Conservation (phyloP, 1,284 basidiomycete genomes). For the Erythrobasidium hasegawianum region DNA sequence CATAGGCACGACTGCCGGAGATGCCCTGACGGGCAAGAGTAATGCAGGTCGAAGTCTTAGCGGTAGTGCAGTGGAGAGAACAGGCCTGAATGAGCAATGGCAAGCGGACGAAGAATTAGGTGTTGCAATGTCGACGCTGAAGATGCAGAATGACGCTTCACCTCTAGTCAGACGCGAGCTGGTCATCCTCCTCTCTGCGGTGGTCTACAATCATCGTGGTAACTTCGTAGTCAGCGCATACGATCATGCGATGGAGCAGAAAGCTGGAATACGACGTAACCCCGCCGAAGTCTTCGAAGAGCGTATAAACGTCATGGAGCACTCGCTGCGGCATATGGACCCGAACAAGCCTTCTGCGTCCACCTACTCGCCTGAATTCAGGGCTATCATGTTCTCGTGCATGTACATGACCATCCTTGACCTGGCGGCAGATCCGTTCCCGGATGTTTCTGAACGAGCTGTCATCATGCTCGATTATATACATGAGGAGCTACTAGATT, state of each 20-base stretch:
- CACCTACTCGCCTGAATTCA: slow-evolving; percentile 40
- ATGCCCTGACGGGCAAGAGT: slow-evolving; percentile 53
- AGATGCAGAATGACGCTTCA: slow-evolving; percentile 64
- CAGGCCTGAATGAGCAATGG: slow-evolving; percentile 68
- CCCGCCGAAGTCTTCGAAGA: slow-evolving; percentile 57
- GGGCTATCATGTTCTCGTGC: slow-evolving; percentile 53
- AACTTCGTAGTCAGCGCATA: slow-evolving; percentile 95
- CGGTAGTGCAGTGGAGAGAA: slow-evolving; percentile 60
- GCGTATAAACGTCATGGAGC: slow-evolving; percentile 39
- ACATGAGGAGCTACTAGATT: slow-evolving; percentile 86
- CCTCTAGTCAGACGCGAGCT: slow-evolving; percentile 96
- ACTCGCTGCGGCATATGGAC: slow-evolving; percentile 39
- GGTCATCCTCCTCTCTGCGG: slow-evolving; percentile 81
- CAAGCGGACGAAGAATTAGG: slow-evolving; percentile 60
- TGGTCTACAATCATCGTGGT: slow-evolving; percentile 93
- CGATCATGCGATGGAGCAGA: slow-evolving; percentile 72
- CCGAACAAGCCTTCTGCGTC: slow-evolving; percentile 41
- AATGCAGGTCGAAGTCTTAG: slow-evolving; percentile 56
- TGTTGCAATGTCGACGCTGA: slow-evolving; percentile 55
- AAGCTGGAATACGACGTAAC: slow-evolving; percentile 54
- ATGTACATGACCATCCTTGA: slow-evolving; percentile 87
- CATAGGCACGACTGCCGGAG: slow-evolving; percentile 77
- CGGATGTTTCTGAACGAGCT: slow-evolving; percentile 84
- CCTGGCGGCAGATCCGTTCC: slow-evolving; percentile 86
- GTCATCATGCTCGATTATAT: slow-evolving; percentile 90